Evolutionary conservation across 1,284 basidiomycete species (phyloP).

Genomic region (Cutaneotrichosporon mucoides): DNA sequence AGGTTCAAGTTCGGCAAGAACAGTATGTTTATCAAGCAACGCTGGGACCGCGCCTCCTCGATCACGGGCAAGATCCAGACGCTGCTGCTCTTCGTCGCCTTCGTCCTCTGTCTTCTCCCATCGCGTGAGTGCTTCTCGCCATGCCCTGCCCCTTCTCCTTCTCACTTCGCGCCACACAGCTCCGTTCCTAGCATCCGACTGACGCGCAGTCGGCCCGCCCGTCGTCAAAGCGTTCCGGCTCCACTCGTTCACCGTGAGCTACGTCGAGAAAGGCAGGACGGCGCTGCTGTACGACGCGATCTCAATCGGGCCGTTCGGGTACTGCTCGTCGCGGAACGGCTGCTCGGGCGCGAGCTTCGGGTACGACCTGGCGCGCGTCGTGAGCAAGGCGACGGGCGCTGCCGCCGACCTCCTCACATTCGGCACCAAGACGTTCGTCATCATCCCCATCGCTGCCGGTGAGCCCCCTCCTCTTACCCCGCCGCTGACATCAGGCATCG

Average conservation of each 20-base stretch:
- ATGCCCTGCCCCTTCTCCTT: neutral
- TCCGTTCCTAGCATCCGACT: too few relatives aligned
- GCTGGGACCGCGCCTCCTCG: neutral
- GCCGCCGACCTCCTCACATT: neutral
- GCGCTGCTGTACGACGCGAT: neutral
- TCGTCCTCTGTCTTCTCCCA: neutral
- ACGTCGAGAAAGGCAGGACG: neutral
- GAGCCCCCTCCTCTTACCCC: too few relatives aligned
- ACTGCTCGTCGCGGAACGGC: neutral
- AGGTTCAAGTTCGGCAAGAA: too few relatives aligned
- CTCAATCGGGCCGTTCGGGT: neutral
- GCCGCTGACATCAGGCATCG: neutral
- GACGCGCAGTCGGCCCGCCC: neutral
- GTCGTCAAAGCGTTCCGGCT: neutral
- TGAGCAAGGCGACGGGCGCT: neutral
- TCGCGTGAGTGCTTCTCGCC: neutral
- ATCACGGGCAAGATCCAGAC: slow-evolving; percentile 1
- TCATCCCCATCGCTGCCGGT: neutral
- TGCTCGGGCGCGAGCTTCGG: neutral
- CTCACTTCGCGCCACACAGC: too few relatives aligned
- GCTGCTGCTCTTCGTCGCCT: neutral
- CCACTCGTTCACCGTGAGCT: neutral
- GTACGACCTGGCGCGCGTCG: neutral
- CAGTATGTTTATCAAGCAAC: neutral
- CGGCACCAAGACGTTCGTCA: neutral